phyloP scores from a whole-genome alignment of 2,329 filamentous ascomycete species.

The Albifimbria verrucaria region DNA sequence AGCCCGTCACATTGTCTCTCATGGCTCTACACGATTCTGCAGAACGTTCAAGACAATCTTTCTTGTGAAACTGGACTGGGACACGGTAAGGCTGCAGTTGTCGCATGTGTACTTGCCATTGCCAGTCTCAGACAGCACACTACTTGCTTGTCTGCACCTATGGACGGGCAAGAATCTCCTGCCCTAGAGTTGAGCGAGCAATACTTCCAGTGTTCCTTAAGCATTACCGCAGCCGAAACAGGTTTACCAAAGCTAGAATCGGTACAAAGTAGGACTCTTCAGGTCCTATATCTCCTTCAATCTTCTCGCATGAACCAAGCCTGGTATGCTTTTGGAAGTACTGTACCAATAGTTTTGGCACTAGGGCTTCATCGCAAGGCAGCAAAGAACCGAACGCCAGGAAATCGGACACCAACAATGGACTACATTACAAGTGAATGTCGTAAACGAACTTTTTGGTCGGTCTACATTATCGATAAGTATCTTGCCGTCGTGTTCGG shows the following conservation, averaged over 20 bases:
- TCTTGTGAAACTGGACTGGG: conserved; percentile 36
- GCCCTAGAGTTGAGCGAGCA: conserved; percentile 17
- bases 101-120: conserved; percentile 46
- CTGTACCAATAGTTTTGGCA: conserved; percentile 15
- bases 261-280: conserved; percentile 14
- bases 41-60: conserved; percentile 30
- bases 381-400: conserved; percentile 2
- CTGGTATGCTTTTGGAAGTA: conserved; percentile 20
- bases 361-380: conserved; percentile 16
- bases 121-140: conserved; percentile 42
- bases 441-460: conserved; percentile 57
- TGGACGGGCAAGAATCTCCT: background rate
- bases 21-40: conserved; percentile 41
- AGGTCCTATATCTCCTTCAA: conserved; percentile 18
- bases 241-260: conserved; percentile 21
- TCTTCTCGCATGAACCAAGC: conserved; percentile 19
- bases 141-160: conserved; percentile 11
- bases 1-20: conserved; percentile 47
- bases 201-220: conserved; percentile 18
- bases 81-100: conserved; percentile 41
- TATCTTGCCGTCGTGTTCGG: conserved; percentile 62
- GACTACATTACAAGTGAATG: conserved; percentile 47
- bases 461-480: conserved; percentile 57
- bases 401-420: background rate
- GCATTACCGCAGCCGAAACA: conserved; percentile 18